Conservation (phyloP, 495 filamentous ascomycete species). For the Xylaria longipes region DNA sequence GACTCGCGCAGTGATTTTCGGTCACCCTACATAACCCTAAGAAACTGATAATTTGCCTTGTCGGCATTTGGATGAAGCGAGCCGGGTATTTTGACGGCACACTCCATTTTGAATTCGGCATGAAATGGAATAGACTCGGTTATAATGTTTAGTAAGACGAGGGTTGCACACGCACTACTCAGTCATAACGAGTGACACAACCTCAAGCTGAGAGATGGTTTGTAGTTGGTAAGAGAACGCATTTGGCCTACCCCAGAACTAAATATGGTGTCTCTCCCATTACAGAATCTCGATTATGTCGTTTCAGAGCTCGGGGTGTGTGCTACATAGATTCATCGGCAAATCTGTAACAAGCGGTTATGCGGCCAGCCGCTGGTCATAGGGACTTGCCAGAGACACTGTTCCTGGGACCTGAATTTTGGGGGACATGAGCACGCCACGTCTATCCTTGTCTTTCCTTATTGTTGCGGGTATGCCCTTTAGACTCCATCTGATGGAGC, state of each 20-base stretch:
- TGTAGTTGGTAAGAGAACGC: not conserved
- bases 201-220: not conserved
- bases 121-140: not conserved
- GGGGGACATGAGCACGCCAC: slow-evolving; percentile 18
- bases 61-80: not conserved
- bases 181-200: slow-evolving; percentile 5
- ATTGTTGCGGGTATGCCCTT: slow-evolving; percentile 17
- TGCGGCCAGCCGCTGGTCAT: slow-evolving; percentile 22
- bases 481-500: not conserved
- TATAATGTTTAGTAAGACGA: slow-evolving; percentile 1
- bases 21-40: not conserved
- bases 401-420: slow-evolving; percentile 25
- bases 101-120: not conserved
- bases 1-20: not conserved
- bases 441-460: slow-evolving; percentile 25
- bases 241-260: not conserved
- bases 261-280: not conserved
- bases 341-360: slow-evolving; percentile 23
- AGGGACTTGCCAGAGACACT: slow-evolving; percentile 15
- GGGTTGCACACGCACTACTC: not conserved
- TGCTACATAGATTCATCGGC: slow-evolving; percentile 7
- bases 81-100: not conserved
- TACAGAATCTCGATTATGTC: slow-evolving; percentile 9
- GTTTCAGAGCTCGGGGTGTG: slow-evolving; percentile 14
- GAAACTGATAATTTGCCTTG: not conserved